These are phyloP conservation scores for Papiliotrema fonsecae DNA, from an alignment of 1,284 basidiomycete species.

Conservation along the genomic window DNA sequence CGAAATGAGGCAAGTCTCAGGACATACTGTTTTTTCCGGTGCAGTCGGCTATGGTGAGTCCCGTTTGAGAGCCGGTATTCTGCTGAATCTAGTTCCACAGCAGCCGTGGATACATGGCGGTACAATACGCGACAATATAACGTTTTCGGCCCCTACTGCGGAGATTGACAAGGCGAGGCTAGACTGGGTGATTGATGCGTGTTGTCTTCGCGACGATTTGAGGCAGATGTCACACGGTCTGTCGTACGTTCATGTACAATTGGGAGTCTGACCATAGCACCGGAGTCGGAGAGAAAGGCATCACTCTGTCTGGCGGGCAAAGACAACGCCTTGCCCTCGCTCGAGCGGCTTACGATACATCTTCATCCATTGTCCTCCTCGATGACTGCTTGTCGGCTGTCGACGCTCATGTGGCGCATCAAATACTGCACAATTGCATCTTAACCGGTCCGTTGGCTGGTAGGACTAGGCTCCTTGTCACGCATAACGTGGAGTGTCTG, in stretches of 20 bases:
- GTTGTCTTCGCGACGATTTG: slow-evolving; percentile 3
- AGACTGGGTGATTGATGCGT: slow-evolving; percentile 5
- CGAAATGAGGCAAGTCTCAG: slow-evolving; percentile 65
- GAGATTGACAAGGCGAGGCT: slow-evolving; percentile 2
- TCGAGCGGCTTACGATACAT: slow-evolving; percentile 13
- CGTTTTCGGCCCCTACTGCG: slow-evolving; percentile 12
- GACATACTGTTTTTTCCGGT: slow-evolving; percentile 48
- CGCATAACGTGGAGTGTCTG: slow-evolving; percentile 63
- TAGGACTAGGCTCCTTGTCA: slow-evolving; percentile 66
- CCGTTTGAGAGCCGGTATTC: neutral
- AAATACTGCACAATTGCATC: slow-evolving; percentile 55
- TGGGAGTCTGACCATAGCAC: slow-evolving; percentile 7
- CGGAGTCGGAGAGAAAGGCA: slow-evolving; percentile 19
- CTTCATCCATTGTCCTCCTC: slow-evolving; percentile 19
- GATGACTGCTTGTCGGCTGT: slow-evolving; percentile 58
- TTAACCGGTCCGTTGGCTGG: slow-evolving; percentile 57
- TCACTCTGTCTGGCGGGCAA: slow-evolving; percentile 21
- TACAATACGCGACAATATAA: slow-evolving; percentile 53
- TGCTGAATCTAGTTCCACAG: slow-evolving; percentile 53
- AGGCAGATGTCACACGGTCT: neutral
- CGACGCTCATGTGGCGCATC: slow-evolving; percentile 52
- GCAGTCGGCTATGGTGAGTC: slow-evolving; percentile 48
- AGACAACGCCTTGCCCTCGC: slow-evolving; percentile 18
- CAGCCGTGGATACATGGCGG: slow-evolving; percentile 66
- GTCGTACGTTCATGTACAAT: neutral